Base-by-base conservation (phyloP, 2,329 filamentous ascomycete genomes). In the Colletotrichum trifolii region DNA sequence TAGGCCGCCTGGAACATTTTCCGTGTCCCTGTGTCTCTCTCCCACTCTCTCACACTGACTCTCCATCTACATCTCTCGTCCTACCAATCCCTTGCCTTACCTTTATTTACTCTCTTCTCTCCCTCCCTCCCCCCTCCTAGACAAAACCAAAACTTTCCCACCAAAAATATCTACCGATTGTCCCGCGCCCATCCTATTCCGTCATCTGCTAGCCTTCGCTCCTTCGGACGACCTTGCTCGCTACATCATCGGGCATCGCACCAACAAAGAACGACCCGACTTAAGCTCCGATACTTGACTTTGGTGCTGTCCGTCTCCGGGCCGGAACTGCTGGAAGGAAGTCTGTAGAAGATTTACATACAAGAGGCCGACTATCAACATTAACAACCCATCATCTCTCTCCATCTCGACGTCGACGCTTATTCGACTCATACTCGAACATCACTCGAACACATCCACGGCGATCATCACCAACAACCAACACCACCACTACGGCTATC, bases 221-320 rank as follows among this genome's bases (percentile, higher is more conserved):
- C 45, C 13, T 9, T 15, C 45, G 15, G 13, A 47, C 45, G 13
- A 47, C 15, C 9, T 25, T 17, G 13, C n/a, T 17, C 34, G n/a
- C 43, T 47, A 48, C 45, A 57, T 48, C 54, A 8, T 42, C 54
- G 35, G 36, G 38, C 35, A 34, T 42, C 35, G 15, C 12, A 43
- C 40, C 46, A 33, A 53, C 55, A 64, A 47, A 64, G 54, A 36
- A 49, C 42, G 39, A 39, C 34, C 49, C n/a, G 25, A 25, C 25
- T 25, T 25, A 25, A 25, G 25, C 25, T 15, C 6, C 39, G n/a
- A 40, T 15, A 39, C 47, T 1, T 42, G 5, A 6, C 25, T n/a
- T 17, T 25, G 36, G 45, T 52, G 36, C 53, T 59, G 53, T 17
- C 59, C 45, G 45, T 17, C 59, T 50, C 15, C 39, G 17, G 52